A percentile compares a stretch with the other conserved stretches of the same genome.
phyloP scores from a whole-genome alignment of 2,329 filamentous ascomycete species.

The Hypoxylon sp. region DNA sequence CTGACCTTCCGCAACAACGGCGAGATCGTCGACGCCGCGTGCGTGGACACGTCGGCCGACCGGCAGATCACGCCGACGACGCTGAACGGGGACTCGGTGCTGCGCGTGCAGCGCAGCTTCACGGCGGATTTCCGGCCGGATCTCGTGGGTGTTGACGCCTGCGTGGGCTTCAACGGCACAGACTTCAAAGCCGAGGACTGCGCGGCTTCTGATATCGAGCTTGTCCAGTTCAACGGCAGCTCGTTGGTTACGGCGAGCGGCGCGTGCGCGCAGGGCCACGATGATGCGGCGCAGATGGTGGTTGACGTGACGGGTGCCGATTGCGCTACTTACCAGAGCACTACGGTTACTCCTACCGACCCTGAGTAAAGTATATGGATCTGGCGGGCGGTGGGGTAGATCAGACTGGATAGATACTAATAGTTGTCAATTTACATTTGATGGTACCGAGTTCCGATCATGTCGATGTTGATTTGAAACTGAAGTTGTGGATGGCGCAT shows the following conservation, averaged over 20 bases:
- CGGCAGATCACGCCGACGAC: conserved; percentile 56
- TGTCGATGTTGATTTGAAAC: too few relatives aligned
- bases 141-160: conserved; percentile 53
- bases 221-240: conserved; percentile 25
- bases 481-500: too few relatives aligned
- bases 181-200: conserved; percentile 55
- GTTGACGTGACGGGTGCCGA: conserved; percentile 45
- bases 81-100: conserved; percentile 48
- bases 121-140: conserved; percentile 54
- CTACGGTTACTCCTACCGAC: conserved; percentile 42
- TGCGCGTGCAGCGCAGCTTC: conserved; percentile 55
- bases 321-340: conserved; percentile 51
- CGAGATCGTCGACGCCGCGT: conserved; percentile 57
- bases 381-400: too few relatives aligned
- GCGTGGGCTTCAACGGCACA: conserved; percentile 56
- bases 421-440: too few relatives aligned
- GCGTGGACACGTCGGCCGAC: conserved; percentile 53
- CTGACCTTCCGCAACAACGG: conserved; percentile 59
- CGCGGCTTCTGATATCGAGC: conserved; percentile 38
- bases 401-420: too few relatives aligned
- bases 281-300: conserved; percentile 50
- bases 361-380: too few relatives aligned
- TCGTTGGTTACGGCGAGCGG: conserved; percentile 48
- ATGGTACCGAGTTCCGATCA: too few relatives aligned
- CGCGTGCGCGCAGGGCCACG: conserved; percentile 53